Conservation (phyloP, 331 rosid species). For the Malus hybrid region DNA sequence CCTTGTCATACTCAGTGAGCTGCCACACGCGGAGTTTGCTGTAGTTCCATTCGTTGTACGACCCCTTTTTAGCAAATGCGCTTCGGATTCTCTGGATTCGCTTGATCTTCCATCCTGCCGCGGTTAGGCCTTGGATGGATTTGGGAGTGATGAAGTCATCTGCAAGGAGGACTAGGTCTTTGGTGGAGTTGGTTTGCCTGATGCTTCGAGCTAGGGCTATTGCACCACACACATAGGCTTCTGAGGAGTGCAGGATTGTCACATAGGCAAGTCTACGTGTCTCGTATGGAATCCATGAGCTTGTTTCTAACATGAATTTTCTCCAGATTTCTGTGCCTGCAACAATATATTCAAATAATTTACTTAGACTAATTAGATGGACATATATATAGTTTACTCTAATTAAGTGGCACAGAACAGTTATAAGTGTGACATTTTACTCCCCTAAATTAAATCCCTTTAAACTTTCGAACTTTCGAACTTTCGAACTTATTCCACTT, state of each 20-base stretch:
- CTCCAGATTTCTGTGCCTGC: slow-evolving; percentile 33
- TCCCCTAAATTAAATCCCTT: too few relatives aligned
- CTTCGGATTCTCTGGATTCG: slow-evolving; percentile 48
- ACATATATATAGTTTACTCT: too few relatives aligned
- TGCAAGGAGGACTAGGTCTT: slow-evolving; percentile 62
- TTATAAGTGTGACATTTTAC: too few relatives aligned
- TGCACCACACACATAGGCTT: slow-evolving; percentile 85
- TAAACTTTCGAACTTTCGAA: too few relatives aligned
- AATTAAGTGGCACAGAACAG: too few relatives aligned
- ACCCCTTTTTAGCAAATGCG: slow-evolving; percentile 38
- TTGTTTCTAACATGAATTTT: background rate
- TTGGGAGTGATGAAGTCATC: slow-evolving; percentile 41
- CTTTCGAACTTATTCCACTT: too few relatives aligned
- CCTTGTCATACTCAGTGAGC: slow-evolving; percentile 40
- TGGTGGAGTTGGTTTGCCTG: slow-evolving; percentile 27
- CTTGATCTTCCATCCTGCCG: slow-evolving; percentile 64
- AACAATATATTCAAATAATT: background rate
- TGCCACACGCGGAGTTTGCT: slow-evolving; percentile 81
- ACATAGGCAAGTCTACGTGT: slow-evolving; percentile 44
- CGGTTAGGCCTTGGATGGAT: slow-evolving; percentile 35
- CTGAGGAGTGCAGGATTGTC: slow-evolving; percentile 79
- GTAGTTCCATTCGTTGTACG: slow-evolving; percentile 82
- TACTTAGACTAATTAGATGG: background rate
- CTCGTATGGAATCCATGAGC: background rate
- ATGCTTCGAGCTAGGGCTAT: slow-evolving; percentile 81